A percentile compares a stretch with the other conserved stretches of the same genome.
phyloP scores from a whole-genome alignment of 176 grass and related monocot genomes.

The Carex parvula region DNA sequence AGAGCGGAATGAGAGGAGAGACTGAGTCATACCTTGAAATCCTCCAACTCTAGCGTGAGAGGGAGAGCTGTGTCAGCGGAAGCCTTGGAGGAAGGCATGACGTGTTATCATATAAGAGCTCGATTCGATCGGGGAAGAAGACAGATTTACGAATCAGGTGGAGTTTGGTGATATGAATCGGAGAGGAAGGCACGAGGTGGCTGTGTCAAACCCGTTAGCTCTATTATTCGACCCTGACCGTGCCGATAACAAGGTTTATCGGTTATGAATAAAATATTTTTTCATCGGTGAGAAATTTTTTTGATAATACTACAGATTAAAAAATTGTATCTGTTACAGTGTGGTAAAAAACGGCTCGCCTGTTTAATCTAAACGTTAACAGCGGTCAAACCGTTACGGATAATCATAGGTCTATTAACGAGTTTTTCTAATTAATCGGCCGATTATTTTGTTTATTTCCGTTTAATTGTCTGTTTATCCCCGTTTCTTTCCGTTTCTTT shows the following conservation, averaged over 20 bases:
- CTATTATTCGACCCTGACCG: not conserved
- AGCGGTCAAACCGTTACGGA: too few species aligned
- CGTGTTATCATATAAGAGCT: constrained; percentile 35
- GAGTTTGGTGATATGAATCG: constrained; percentile 28
- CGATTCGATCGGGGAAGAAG: constrained; percentile 24
- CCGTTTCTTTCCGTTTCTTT: too few species aligned
- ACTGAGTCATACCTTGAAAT: constrained; percentile 71
- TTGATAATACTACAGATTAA: too few species aligned
- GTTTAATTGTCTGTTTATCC: too few species aligned
- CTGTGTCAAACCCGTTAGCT: not conserved
- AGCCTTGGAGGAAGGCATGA: constrained; percentile 23
- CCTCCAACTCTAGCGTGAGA: constrained; percentile 84
- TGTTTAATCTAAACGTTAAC: too few species aligned
- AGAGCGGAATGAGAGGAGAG: not conserved
- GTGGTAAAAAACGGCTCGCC: too few species aligned
- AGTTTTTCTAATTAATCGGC: too few species aligned
- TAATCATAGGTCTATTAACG: too few species aligned
- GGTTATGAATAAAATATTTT: not conserved
- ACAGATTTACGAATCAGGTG: constrained; percentile 1
- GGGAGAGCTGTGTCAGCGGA: constrained; percentile 55
- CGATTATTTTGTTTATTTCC: too few species aligned
- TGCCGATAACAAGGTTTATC: not conserved
- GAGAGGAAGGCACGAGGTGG: not conserved
- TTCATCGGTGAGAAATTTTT: not conserved
- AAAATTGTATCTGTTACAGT: too few species aligned